These are phyloP conservation scores for Cordyceps militaris DNA, from an alignment of 2,329 filamentous ascomycete species.

Conservation along the genomic window DNA sequence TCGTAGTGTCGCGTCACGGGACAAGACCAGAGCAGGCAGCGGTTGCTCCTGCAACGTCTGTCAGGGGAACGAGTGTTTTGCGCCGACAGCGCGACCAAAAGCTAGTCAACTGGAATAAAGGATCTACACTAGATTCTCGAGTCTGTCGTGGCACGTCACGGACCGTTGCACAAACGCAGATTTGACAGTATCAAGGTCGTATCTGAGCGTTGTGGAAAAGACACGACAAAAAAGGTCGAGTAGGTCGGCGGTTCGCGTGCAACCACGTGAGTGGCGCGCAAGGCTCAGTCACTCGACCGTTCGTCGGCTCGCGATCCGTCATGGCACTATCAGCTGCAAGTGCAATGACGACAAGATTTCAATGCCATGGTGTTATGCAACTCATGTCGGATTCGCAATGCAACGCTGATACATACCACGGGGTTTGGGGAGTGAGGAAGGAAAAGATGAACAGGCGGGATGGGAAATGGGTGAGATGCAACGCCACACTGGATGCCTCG, in stretches of 20 bases:
- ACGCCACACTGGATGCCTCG: slow-evolving; percentile 2
- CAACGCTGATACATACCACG: background rate
- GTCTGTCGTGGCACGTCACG: background rate
- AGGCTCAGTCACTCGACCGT: slow-evolving; percentile 8
- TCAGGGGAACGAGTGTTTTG: background rate
- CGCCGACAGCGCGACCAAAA: background rate
- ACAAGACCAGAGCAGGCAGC: background rate
- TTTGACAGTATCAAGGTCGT: slow-evolving; percentile 3
- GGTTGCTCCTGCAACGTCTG: too few relatives aligned
- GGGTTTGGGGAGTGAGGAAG: background rate
- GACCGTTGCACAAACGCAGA: background rate
- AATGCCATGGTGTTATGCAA: background rate
- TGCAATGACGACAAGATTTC: background rate
- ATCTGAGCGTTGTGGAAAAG: background rate
- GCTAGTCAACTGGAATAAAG: background rate
- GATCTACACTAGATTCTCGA: background rate
- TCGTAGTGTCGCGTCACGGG: background rate
- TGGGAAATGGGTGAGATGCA: background rate
- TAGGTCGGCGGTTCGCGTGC: background rate
- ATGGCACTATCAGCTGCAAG: slow-evolving; percentile 4
- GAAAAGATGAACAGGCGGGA: background rate
- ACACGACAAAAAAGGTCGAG: background rate
- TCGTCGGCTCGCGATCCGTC: background rate
- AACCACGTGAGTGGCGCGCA: slow-evolving; percentile 11
- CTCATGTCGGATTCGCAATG: slow-evolving; percentile 1